Base-by-base conservation (phyloP, 257 asterid genomes). In the Handroanthus guayacan region DNA sequence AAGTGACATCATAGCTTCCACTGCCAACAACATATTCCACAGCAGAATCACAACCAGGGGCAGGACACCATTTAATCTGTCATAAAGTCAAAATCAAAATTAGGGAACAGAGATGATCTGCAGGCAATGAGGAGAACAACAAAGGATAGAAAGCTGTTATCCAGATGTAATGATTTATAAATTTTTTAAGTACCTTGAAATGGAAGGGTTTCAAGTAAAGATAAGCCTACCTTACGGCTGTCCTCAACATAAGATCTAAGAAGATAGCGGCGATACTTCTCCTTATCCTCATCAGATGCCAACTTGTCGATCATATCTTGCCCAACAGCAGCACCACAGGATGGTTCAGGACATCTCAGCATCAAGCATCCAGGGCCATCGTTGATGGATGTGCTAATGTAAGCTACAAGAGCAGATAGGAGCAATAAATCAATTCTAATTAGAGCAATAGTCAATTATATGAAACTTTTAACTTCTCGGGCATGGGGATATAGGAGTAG, bases 51-150 rank as follows among this genome's bases (percentile, higher is more conserved):
- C 99, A 95, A 45, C 98, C 99, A 63, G 99, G 99, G 60, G 92
- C 90, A 81, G 99, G 99, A 72, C 99, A 95, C 99, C 99, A 95
- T 82, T 95, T 95, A 63, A 97, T 90, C 99, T 95, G 91, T 68
- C 56, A 73, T 17, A 69, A 43, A 2, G 50, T 3, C 10, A 51
- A 55, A 65, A 61, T 41, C 17, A 39, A 43, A 62, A 62, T 41
- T 25, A 52, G 36, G 45, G 34, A 69, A 77, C 6, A 9, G 50
- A 75, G 25, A 75, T 57, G 14, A 56, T 63, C 8, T 17, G 0
- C 20, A 75, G 52, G 31, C 41, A 63, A 65, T 39, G 51, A 69
- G 61, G 13, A 34, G 64, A 67, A 68, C 25, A 31, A 73, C 67
- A 69, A 60, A 71, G 68, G 36, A 17, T 9, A 39, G 67, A 39